These are phyloP conservation scores for Chrysanthemum seticuspe DNA, from an alignment of 129 eudicot species.

Conservation along the genomic window DNA sequence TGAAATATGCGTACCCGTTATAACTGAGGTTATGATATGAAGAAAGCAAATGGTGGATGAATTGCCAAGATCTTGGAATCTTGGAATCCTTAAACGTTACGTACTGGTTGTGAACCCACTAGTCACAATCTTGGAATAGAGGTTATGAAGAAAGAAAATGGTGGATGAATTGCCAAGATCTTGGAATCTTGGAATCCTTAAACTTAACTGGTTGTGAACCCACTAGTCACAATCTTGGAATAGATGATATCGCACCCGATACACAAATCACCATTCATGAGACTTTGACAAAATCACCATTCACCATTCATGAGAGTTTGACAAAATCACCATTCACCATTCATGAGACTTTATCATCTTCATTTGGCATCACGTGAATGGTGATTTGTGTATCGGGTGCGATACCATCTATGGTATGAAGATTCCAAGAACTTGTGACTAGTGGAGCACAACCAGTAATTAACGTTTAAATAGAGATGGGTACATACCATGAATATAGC, in stretches of 20 bases:
- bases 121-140: no score
- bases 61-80: no score
- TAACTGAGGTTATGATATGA: neutral
- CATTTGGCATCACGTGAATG: conserved; percentile 1
- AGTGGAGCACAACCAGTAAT: neutral
- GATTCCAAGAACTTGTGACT: neutral
- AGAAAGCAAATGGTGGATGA: no score
- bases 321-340: no score
- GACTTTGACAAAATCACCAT: neutral
- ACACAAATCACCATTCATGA: neutral
- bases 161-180: no score
- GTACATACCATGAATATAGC: neutral
- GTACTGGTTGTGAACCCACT: no score
- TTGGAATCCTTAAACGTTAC: no score
- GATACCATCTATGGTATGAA: neutral
- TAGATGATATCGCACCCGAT: neutral
- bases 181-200: no score
- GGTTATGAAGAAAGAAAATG: no score
- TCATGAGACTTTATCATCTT: neutral
- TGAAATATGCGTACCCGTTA: neutral
- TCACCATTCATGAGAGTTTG: no score
- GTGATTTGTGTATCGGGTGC: neutral
- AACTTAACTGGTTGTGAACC: neutral
- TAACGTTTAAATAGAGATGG: neutral
- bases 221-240: neutral